Evolutionary conservation across 805 yeast genomes (phyloP), one percentile per base, ranked within the genome.

Genomic region (Komagataella pastoris): DNA sequence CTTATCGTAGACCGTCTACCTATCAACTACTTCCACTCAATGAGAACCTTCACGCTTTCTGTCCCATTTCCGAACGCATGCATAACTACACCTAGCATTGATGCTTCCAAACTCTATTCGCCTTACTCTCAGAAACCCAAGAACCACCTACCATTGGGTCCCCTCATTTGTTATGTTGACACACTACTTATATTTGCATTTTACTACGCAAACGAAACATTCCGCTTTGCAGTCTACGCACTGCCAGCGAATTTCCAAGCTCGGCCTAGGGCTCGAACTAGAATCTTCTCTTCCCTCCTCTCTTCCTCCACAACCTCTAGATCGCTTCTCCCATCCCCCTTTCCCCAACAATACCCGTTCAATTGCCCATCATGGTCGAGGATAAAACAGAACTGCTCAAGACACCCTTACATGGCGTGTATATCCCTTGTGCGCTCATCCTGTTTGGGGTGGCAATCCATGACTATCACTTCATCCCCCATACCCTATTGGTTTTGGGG

Each of bases 381-480:
- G 53, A 51, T 48, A 47, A 43, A 43, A 36, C 47, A 21, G 80
- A 79, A 51, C 67, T 84, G 47, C 70, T 83, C 53, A 80, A 82
- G 60, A 77, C 82, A 51, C 89, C 90, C 5, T 65, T 85, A 47
- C 95, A 86, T 59, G 88, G 90, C 17, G 77, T 86, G 50, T 80
- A 77, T 61, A 85, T 86, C 56, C 95, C 95, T 5, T 65, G 76
- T 23, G 77, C 71, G 2, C 71, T 86, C 50, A 72, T 85, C 49
- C 46, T 83, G 6, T 71, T 74, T 36, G 95, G 95, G 44, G 74
- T 81, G 3, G 63, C 69, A 19, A 72, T 85, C 57, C 70, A 81
- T 52, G 75, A 77, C 49, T 71, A 64, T 54, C 68, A 70, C 48
- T 79, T 71, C 59, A 58, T 80, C 48, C 83, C 83, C 14, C 65